Evolutionary conservation across 805 yeast species (phyloP), one percentile per base, ranked within the genome.

Genomic region (Candida insectalens): DNA sequence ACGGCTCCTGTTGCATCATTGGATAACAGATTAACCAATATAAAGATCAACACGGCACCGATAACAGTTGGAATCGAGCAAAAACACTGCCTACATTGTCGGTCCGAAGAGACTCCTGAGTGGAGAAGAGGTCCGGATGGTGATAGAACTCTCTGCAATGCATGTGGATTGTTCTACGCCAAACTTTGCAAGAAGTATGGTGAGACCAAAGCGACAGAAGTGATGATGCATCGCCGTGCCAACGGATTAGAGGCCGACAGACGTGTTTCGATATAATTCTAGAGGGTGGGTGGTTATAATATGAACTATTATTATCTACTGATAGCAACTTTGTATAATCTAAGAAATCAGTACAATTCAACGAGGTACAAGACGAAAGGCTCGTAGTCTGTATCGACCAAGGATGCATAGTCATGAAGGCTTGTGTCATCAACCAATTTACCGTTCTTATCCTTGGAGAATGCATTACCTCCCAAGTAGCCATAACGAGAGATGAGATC

Each of bases 341-440:
- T n/a, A n/a, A n/a, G n/a, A n/a, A n/a, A n/a, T 44, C 36, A 61
- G 39, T 55, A 49, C 31, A 73, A 44, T 38, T 60, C 67, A 28
- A 74, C 59, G 32, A 70, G 71, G 57, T 84, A 89, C 45, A 92
- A 60, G 34, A 89, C 98, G 62, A 92, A 92, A 34, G 97, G 97
- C 61, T 89, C 95, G 57, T 89, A 89, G 38, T 89, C 96, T 19
- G 89, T 76, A 59, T 92, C 98, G 32, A 87, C 96, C 49, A 92
- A 63, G 2, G 94, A 75, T 8, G 96, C 89, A 57, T 83, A 92
- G 56, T 89, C 97, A 45, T 78, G 74, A 49, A 89, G 67, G 10
- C 48, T 36, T 23, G 57, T 47, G 52, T 79, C 84, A 47, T 78
- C 75, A 42, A 72, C 66, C 31, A 77, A 62, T 44, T 69, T 72